phyloP scores from a whole-genome alignment of 345 rosid genomes.

The Eucalyptus rudis region DNA sequence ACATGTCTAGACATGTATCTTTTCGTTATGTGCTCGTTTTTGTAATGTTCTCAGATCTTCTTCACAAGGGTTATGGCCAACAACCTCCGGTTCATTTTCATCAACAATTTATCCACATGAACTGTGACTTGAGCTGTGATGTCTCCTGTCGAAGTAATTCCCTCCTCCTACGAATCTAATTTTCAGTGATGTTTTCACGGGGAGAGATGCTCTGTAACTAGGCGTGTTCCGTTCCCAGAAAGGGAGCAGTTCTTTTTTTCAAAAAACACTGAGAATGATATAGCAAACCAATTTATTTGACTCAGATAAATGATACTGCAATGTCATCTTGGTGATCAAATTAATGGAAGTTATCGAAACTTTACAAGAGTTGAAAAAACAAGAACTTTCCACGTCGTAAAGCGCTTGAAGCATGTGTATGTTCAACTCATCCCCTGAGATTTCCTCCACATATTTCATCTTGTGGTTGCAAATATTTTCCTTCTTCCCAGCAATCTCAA shows the following conservation, averaged over 20 bases:
- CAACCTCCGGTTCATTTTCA: conserved; percentile 20
- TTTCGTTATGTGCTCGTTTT: neutral
- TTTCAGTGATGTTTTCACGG: neutral
- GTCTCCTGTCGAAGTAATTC: conserved; percentile 32
- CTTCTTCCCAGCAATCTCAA: neutral
- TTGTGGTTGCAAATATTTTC: neutral
- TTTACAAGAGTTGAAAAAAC: neutral
- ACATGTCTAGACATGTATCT: neutral
- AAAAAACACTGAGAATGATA: neutral
- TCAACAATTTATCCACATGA: conserved; percentile 12
- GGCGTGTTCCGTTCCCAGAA: neutral
- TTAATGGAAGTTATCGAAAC: neutral
- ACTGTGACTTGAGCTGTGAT: conserved; percentile 27
- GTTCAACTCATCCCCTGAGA: neutral
- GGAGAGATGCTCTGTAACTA: neutral
- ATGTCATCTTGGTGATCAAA: neutral
- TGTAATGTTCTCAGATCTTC: conserved; percentile 20
- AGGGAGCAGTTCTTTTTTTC: neutral
- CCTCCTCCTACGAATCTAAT: neutral
- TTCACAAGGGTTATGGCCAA: conserved; percentile 36
- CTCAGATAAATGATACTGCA: neutral
- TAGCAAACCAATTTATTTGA: neutral
- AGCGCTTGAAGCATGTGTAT: neutral
- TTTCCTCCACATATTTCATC: neutral
- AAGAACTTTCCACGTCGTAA: neutral